These are phyloP conservation scores for Colletotrichum sp. DNA, from an alignment of 2,329 filamentous ascomycete genomes.

Conservation along the genomic window DNA sequence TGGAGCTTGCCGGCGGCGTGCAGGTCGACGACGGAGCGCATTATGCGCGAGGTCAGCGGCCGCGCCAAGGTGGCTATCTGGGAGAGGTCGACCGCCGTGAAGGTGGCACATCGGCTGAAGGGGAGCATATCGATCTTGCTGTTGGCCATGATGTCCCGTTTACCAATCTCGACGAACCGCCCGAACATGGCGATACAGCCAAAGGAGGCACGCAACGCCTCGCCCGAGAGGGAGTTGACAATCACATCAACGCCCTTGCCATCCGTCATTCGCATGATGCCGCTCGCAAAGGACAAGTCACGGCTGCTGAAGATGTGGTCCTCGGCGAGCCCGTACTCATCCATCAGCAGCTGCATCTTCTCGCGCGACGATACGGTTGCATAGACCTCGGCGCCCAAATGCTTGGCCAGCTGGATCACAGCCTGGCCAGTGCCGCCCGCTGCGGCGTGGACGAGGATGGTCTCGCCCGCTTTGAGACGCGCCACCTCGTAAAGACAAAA, in stretches of 20 bases:
- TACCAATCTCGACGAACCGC: slow-evolving; percentile 45
- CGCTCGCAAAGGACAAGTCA: slow-evolving; percentile 30
- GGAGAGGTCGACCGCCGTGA: slow-evolving; percentile 36
- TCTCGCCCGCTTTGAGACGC: slow-evolving; percentile 26
- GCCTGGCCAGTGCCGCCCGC: slow-evolving; percentile 31
- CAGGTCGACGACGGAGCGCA: slow-evolving; percentile 9
- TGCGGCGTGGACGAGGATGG: slow-evolving; percentile 32
- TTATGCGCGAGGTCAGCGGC: slow-evolving; percentile 15
- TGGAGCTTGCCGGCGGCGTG: neutral
- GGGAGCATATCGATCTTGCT: slow-evolving; percentile 47
- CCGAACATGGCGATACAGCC: slow-evolving; percentile 43
- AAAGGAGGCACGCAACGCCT: slow-evolving; percentile 41
- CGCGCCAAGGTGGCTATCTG: slow-evolving; percentile 15
- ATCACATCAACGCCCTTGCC: slow-evolving; percentile 33
- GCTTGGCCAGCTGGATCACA: slow-evolving; percentile 28
- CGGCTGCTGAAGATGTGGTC: slow-evolving; percentile 35
- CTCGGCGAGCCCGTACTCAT: slow-evolving; percentile 26
- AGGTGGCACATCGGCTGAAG: slow-evolving; percentile 43
- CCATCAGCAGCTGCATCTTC: slow-evolving; percentile 31
- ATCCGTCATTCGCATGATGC: slow-evolving; percentile 26
- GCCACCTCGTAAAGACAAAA: slow-evolving; percentile 34
- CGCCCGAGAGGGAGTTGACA: slow-evolving; percentile 41
- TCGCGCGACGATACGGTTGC: slow-evolving; percentile 33
- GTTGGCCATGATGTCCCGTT: slow-evolving; percentile 38
- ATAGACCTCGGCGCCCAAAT: slow-evolving; percentile 36